phyloP scores from a whole-genome alignment of 1,284 basidiomycete species.

The Peniophora sp. region DNA sequence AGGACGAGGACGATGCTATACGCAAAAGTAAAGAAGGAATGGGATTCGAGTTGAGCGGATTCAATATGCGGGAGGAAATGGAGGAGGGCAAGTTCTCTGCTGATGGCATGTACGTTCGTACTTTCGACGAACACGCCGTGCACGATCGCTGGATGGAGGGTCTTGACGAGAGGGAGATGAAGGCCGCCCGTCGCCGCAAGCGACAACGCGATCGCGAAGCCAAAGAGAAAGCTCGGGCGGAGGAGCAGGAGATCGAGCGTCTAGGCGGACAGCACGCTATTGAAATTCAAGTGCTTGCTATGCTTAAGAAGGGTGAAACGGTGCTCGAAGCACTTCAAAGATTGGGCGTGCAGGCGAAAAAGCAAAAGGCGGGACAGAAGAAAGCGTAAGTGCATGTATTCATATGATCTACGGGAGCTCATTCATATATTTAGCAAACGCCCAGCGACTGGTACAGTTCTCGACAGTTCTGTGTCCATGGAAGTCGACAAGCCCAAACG shows the following conservation, averaged over 20 bases:
- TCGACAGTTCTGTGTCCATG: constrained; percentile 24
- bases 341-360: constrained; percentile 69
- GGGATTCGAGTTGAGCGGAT: constrained; percentile 90
- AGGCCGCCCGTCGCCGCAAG: constrained; percentile 68
- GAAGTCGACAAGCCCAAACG: constrained; percentile 32
- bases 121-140: constrained; percentile 84
- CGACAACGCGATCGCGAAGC: constrained; percentile 63
- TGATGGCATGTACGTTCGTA: constrained; percentile 83
- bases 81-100: constrained; percentile 94
- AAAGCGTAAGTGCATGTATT: no score
- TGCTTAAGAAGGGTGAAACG: constrained; percentile 85
- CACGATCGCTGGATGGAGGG: constrained; percentile 97
- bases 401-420: no score
- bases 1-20: constrained; percentile 74
- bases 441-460: constrained; percentile 9
- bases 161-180: constrained; percentile 81
- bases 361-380: constrained; percentile 24
- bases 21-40: constrained; percentile 76
- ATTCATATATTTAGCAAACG: neutral
- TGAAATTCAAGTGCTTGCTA: constrained; percentile 60
- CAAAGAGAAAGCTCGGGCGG: constrained; percentile 63
- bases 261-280: constrained; percentile 62
- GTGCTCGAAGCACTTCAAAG: constrained; percentile 87
- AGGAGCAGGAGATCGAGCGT: constrained; percentile 59
- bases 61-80: constrained; percentile 99